Percentiles rank a stretch among this genome's conserved stretches.
Evolutionary conservation across 305 asterid species (phyloP).

Genomic region (Salvia sclarea): DNA sequence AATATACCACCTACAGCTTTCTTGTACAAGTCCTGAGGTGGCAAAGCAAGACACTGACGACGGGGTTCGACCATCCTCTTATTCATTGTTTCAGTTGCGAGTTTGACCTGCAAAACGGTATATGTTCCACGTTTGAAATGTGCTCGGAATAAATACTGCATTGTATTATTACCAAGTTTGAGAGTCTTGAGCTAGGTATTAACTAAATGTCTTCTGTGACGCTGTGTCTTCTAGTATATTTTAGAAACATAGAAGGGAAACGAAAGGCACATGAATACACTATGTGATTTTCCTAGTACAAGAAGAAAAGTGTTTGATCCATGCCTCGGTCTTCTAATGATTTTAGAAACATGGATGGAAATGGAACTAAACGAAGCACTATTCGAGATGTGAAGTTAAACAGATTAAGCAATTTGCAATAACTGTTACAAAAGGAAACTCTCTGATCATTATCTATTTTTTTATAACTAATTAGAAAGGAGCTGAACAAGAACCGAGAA

Average conservation of each 20-base stretch:
- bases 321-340: too few relatives aligned
- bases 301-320: too few relatives aligned
- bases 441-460: too few relatives aligned
- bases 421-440: not conserved
- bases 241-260: not conserved
- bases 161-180: too few relatives aligned
- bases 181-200: too few relatives aligned
- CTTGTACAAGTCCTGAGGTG: slow-evolving; percentile 70
- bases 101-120: slow-evolving; percentile 62
- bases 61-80: slow-evolving; percentile 98
- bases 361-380: not conserved
- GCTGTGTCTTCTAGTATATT: not conserved
- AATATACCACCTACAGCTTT: slow-evolving; percentile 81
- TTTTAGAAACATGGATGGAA: too few relatives aligned
- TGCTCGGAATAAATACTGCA: too few relatives aligned
- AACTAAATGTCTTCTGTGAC: not conserved
- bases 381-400: not conserved
- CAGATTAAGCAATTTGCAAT: not conserved
- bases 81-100: slow-evolving; percentile 67
- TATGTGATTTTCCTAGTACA: too few relatives aligned
- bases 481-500: too few relatives aligned
- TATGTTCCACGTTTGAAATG: not conserved
- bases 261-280: not conserved
- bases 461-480: too few relatives aligned
- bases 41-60: slow-evolving; percentile 86